Evolutionary conservation across 805 yeast species (phyloP).

Genomic region (Saturnispora quitensis): DNA sequence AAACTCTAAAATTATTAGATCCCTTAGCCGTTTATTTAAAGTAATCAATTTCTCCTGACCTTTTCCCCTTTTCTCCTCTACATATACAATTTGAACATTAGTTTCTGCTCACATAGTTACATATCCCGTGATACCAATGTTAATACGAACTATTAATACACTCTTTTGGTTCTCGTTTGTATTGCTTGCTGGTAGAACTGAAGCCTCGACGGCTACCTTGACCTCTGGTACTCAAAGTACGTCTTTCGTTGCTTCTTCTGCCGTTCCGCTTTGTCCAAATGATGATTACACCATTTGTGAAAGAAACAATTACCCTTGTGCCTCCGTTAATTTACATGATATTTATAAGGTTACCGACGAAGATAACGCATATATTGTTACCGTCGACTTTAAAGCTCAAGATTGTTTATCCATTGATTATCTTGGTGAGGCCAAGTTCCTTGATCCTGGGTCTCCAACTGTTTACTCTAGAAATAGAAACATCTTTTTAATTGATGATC

Average conservation of each 20-base stretch:
- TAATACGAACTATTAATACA: neutral
- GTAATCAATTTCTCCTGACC: neutral
- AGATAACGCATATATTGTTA: slow-evolving; percentile 2
- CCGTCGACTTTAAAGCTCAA: slow-evolving; percentile 7
- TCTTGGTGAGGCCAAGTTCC: slow-evolving; percentile 12
- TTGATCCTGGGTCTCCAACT: neutral
- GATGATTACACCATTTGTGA: slow-evolving; percentile 4
- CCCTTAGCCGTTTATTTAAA: neutral
- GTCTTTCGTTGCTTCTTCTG: neutral
- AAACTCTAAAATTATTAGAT: neutral
- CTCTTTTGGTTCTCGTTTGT: neutral
- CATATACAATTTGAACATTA: neutral
- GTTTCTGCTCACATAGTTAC: neutral
- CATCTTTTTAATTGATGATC: slow-evolving; percentile 14
- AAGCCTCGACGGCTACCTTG: neutral
- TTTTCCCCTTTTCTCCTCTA: neutral
- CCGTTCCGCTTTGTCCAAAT: slow-evolving; percentile 3
- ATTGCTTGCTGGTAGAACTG: neutral
- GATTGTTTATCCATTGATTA: slow-evolving; percentile 2
- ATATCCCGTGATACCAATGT: neutral
- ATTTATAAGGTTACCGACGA: neutral
- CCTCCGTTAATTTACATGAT: slow-evolving; percentile 2
- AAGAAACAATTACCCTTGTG: slow-evolving; percentile 10
- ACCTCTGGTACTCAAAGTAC: neutral
- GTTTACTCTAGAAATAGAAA: slow-evolving; percentile 12